Conservation (phyloP, 768 basidiomycete genomes). For the Lyophyllum shimeji region DNA sequence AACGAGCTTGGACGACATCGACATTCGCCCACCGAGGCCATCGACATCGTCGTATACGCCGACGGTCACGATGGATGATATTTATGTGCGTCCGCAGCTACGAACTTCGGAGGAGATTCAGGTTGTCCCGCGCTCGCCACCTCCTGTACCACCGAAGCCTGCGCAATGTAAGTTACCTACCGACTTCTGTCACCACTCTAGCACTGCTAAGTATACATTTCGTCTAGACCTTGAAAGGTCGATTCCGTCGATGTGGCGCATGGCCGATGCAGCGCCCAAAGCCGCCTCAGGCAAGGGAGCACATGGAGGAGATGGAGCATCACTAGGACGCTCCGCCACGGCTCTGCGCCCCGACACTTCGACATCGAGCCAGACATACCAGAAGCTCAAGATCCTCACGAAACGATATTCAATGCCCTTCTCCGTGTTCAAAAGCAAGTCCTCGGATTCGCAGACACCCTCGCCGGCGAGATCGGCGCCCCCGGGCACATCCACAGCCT, state of each 20-base stretch:
- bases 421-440: conserved; percentile 30
- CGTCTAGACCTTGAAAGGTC: conserved; percentile 4
- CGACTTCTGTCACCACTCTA: background rate
- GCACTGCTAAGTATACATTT: background rate
- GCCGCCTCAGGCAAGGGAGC: conserved; percentile 22
- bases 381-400: conserved; percentile 41
- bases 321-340: conserved; percentile 30
- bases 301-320: too few relatives aligned
- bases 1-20: conserved; percentile 26
- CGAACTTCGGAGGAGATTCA: conserved; percentile 26
- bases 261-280: conserved; percentile 36
- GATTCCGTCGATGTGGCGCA: conserved; percentile 53
- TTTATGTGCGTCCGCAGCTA: conserved; percentile 24
- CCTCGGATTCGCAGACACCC: conserved; percentile 3
- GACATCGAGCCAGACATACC: conserved; percentile 28
- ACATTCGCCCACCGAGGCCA: conserved; percentile 6
- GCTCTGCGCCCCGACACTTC: conserved; percentile 19
- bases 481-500: background rate
- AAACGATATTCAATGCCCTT: conserved; percentile 52
- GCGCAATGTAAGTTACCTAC: background rate
- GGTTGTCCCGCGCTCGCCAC: conserved; percentile 31
- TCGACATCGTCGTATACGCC: conserved; percentile 7
- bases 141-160: conserved; percentile 12
- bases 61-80: conserved; percentile 28
- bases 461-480: conserved; percentile 15